Conservation (phyloP, 768 basidiomycete species). For the Phaeotremella skinneri region DNA sequence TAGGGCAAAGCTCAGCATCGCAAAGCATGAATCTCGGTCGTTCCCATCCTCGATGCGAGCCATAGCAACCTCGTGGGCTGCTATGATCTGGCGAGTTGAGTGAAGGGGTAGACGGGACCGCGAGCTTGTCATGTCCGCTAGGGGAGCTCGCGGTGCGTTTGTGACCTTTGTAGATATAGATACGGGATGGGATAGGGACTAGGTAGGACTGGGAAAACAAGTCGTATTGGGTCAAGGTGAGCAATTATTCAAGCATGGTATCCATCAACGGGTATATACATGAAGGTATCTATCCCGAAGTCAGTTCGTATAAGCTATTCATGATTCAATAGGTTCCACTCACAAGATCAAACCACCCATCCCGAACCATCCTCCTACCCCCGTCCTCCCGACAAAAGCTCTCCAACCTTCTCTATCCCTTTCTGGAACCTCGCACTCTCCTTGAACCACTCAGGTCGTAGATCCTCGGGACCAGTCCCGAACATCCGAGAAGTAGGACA, state of each 20-base stretch:
- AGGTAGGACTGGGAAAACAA: neutral
- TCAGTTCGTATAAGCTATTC: neutral
- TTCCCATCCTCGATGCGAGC: neutral
- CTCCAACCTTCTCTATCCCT: constrained; percentile 35
- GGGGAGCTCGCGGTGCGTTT: neutral
- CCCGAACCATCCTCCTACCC: neutral
- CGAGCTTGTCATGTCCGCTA: constrained; percentile 3
- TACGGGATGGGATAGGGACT: constrained; percentile 5
- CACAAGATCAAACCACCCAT: neutral
- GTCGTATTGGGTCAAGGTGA: neutral
- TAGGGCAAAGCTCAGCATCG: constrained; percentile 29
- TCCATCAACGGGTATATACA: neutral
- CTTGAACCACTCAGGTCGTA: constrained; percentile 32
- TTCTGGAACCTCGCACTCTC: constrained; percentile 30
- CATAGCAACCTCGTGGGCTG: constrained; percentile 2
- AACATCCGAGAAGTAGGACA: constrained; percentile 26
- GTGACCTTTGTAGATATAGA: neutral
- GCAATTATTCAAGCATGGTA: constrained; percentile 3
- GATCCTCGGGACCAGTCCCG: constrained; percentile 32
- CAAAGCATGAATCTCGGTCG: constrained; percentile 11
- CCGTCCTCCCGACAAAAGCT: constrained; percentile 36
- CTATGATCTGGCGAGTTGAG: neutral
- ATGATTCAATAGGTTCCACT: neutral
- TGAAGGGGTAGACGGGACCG: constrained; percentile 1
- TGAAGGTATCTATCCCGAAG: constrained; percentile 1